A percentile compares a stretch with the other conserved stretches of the same genome.
Conservation (phyloP, 768 basidiomycete genomes). For the Strobilomyces dryophilus region DNA sequence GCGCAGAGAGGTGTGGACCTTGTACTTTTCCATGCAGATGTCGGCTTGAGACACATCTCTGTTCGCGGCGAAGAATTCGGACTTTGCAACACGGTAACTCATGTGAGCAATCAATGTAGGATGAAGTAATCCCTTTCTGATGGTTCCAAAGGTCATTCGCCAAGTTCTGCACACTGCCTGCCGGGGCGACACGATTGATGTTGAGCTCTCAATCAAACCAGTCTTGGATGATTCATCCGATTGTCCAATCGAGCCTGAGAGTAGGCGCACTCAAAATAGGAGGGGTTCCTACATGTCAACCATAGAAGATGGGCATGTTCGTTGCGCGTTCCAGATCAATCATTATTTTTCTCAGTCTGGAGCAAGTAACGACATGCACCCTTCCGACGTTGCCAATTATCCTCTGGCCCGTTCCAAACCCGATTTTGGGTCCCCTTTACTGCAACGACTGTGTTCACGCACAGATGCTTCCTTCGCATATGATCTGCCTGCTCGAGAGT, state of each 20-base stretch:
- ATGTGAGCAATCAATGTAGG: constrained; percentile 53
- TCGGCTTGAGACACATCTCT: constrained; percentile 80
- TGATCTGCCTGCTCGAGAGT: constrained; percentile 41
- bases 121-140: constrained; percentile 13
- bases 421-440: constrained; percentile 47
- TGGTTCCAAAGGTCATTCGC: constrained; percentile 61
- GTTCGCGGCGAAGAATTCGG: constrained; percentile 85
- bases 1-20: constrained; percentile 85
- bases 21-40: constrained; percentile 87
- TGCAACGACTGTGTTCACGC: constrained; percentile 58
- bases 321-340: constrained; percentile 55
- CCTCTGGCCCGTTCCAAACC: constrained; percentile 31
- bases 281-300: constrained; percentile 24
- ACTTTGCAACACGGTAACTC: constrained; percentile 72
- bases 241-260: constrained; percentile 24
- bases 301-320: constrained; percentile 37
- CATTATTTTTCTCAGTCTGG: constrained; percentile 40
- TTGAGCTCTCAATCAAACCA: constrained; percentile 65
- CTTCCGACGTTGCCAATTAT: constrained; percentile 9
- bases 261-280: constrained; percentile 18
- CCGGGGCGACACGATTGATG: constrained; percentile 77
- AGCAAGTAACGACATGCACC: constrained; percentile 5
- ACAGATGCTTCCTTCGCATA: constrained; percentile 44
- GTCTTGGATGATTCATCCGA: constrained; percentile 22
- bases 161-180: constrained; percentile 72